Percentiles rank a stretch among this genome's conserved stretches.
Evolutionary conservation across 208 protist genomes (phyloP).

Genomic region (Leishmania turanica): DNA sequence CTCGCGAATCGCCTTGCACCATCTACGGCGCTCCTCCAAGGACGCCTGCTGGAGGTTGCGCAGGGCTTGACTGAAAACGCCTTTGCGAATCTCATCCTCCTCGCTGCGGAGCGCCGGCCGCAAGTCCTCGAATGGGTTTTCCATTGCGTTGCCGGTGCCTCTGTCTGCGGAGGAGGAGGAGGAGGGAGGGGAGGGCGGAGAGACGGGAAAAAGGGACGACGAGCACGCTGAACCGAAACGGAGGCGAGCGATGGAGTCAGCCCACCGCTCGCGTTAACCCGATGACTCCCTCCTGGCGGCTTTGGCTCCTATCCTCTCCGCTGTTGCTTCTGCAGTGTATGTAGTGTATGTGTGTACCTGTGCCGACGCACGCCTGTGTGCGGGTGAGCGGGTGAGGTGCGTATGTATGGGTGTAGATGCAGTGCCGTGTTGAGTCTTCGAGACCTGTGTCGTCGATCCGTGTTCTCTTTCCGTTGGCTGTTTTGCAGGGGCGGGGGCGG

Average conservation of each 20-base stretch:
- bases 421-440: background rate
- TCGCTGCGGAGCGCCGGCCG: constrained; percentile 69
- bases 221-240: background rate
- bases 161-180: background rate
- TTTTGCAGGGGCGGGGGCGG: background rate
- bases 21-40: constrained; percentile 49
- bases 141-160: constrained; percentile 1
- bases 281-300: background rate
- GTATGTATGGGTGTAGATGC: background rate
- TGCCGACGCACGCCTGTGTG: background rate
- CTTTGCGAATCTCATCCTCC: constrained; percentile 89
- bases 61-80: constrained; percentile 75
- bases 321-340: background rate
- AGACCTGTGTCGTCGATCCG: background rate
- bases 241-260: background rate
- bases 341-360: background rate
- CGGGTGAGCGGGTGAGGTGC: too few species aligned
- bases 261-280: background rate
- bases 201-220: background rate
- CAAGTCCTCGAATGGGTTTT: constrained; percentile 74
- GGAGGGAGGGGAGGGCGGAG: background rate
- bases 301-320: background rate
- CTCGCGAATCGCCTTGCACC: constrained; percentile 70
- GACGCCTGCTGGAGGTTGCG: constrained; percentile 42
- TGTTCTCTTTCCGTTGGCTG: background rate